Evolutionary conservation across 441 rosid species (phyloP).

Genomic region (Brassica hybrid): DNA sequence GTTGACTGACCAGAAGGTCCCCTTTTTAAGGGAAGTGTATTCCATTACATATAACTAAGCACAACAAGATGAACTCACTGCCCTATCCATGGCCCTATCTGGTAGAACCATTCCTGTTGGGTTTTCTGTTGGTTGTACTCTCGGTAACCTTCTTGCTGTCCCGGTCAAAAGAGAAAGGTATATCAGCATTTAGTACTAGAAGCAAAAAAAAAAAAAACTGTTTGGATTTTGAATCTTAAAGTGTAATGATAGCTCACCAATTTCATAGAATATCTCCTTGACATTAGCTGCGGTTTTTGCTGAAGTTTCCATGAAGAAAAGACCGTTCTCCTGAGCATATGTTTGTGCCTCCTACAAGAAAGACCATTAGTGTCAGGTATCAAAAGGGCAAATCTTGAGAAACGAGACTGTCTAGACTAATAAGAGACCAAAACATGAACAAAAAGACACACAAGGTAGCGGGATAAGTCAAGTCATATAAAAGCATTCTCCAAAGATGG

Average conservation of each 20-base stretch:
- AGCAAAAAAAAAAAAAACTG: neutral
- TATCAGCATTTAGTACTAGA: neutral
- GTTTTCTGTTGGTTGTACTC: conserved; percentile 85
- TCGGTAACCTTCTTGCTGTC: conserved; percentile 83
- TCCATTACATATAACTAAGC: conserved; percentile 49
- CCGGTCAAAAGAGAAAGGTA: neutral
- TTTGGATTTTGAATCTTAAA: neutral
- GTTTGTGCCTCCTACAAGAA: conserved; percentile 68
- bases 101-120: conserved; percentile 91
- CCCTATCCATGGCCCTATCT: conserved; percentile 78
- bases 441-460: too few species aligned
- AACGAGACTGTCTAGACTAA: too few species aligned
- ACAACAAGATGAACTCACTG: conserved; percentile 82
- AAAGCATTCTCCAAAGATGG: too few species aligned
- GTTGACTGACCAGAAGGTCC: conserved; percentile 29
- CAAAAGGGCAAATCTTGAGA: conserved; percentile 2
- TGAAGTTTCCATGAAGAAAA: conserved; percentile 97
- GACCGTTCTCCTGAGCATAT: conserved; percentile 85
- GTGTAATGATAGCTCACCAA: conserved; percentile 55
- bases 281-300: conserved; percentile 94
- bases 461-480: too few species aligned
- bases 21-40: conserved; percentile 1
- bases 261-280: conserved; percentile 88
- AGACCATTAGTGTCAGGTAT: conserved; percentile 6
- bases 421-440: too few species aligned